These are phyloP conservation scores for Platanus orientalis DNA, from an alignment of 164 flowering plant species.

Conservation along the genomic window DNA sequence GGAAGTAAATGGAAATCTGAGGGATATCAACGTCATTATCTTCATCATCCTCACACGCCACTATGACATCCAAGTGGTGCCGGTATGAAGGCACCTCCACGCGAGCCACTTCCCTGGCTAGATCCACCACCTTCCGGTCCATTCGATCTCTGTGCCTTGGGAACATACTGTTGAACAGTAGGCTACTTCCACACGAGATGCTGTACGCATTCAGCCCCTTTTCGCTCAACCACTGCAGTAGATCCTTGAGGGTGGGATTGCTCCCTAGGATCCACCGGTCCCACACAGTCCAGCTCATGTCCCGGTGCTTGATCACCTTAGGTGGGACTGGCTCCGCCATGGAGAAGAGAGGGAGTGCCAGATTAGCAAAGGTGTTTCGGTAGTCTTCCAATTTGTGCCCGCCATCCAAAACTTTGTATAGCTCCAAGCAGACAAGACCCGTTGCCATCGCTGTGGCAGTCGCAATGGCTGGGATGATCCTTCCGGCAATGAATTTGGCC, in stretches of 20 bases:
- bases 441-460: constrained; percentile 91
- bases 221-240: constrained; percentile 63
- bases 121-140: constrained; percentile 67
- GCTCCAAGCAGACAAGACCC: constrained; percentile 84
- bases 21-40: constrained; percentile 84
- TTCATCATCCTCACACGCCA: constrained; percentile 85
- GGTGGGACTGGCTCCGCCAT: constrained; percentile 93
- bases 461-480: constrained; percentile 90
- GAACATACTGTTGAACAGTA: constrained; percentile 78
- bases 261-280: constrained; percentile 69
- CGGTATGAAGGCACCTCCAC: constrained; percentile 60
- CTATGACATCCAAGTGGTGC: constrained; percentile 65
- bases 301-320: constrained; percentile 68
- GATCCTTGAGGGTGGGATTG: constrained; percentile 64
- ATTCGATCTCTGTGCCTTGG: constrained; percentile 63
- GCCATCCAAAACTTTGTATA: constrained; percentile 74
- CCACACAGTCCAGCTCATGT: constrained; percentile 90
- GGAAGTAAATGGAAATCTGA: constrained; percentile 63
- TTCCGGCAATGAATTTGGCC: constrained; percentile 88
- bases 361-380: constrained; percentile 78
- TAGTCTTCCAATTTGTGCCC: constrained; percentile 78
- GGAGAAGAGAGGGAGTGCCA: constrained; percentile 78
- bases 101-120: constrained; percentile 68
- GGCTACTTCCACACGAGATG: constrained; percentile 74
- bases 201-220: constrained; percentile 83